Evolutionary conservation across 1,284 basidiomycete genomes (phyloP), one percentile per base, ranked within the genome.

Genomic region (Apiotrichum siamense): DNA sequence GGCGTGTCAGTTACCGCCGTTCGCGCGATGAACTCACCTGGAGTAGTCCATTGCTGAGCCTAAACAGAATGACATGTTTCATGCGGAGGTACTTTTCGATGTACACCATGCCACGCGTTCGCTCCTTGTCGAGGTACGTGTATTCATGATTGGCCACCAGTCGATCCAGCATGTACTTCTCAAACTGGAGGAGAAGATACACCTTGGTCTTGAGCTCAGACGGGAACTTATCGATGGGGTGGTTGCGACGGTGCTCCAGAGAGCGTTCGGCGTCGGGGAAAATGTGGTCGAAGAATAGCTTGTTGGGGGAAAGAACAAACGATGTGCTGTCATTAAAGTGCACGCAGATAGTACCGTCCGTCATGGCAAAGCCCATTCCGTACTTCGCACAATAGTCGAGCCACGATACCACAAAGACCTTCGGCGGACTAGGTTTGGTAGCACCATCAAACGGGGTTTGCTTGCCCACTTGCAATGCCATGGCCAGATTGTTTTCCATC

Each of bases 321-420:
- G 82, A 87, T 9, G 90, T 89, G 62, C 86, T 89, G 72, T 98
- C 94, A 65, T 97, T 96, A 77, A 97, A 97, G 74, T 97, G 85
- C 20, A 97, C 88, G 9, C 91, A 91, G 25, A 97, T 86, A 2
- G 88, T 87, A 4, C 94, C 92, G 67, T 98, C 92, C 26, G 88
- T 92, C 64, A 98, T 78, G 2, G 90, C 90, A 70, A 97, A 97
- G 2, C 93, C 96, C 83, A 97, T 93, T 11, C 94, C 96, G 74
- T 97, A 98, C 77, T 96, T 96, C 73, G 93, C 90, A 70, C 88
- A 93, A 70, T 97, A 97, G 73, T 98, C 94, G 41, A 97, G 86
- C 94, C 94, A 98, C 10, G 88, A 90, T 2, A 88, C 88, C 60
- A 98, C 89, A 74, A 97, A 98, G 15, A 94, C 85, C 48, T 79